phyloP scores from a whole-genome alignment of 2,329 filamentous ascomycete genomes.

The Fusarium ambrosium region DNA sequence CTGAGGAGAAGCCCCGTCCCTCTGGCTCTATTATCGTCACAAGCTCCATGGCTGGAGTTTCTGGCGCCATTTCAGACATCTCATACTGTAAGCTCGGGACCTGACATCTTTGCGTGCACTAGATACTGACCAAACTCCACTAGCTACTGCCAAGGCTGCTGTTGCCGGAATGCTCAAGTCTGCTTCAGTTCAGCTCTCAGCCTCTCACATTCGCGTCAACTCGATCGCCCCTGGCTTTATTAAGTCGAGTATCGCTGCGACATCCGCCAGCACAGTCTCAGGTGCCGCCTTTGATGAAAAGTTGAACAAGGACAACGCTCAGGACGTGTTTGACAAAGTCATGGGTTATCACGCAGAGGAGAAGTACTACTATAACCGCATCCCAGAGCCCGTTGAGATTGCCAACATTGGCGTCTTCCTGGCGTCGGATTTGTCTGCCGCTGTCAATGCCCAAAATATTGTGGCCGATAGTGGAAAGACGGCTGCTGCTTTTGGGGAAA shows the following conservation, averaged over 20 bases:
- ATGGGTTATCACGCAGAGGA: neutral
- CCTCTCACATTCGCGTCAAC: conserved; percentile 29
- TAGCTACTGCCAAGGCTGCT: conserved; percentile 20
- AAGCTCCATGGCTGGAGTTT: neutral
- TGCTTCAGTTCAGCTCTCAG: conserved; percentile 25
- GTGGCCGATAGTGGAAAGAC: conserved; percentile 33
- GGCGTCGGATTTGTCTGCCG: conserved; percentile 24
- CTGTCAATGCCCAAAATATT: conserved; percentile 33
- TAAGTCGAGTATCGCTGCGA: neutral
- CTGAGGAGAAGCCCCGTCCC: neutral
- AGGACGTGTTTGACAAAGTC: neutral
- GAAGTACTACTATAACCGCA: conserved; percentile 33
- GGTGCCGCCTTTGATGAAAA: neutral
- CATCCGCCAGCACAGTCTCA: neutral
- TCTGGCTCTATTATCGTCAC: neutral
- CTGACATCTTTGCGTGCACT: neutral
- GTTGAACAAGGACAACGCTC: neutral
- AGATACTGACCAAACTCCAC: neutral
- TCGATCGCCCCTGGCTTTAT: conserved; percentile 20
- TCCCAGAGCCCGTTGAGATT: conserved; percentile 30
- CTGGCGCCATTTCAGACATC: neutral
- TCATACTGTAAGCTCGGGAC: neutral
- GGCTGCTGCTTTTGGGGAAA: conserved; percentile 5
- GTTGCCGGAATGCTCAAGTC: conserved; percentile 16
- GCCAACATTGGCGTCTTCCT: conserved; percentile 36